Evolutionary conservation across 805 yeast genomes (phyloP), one percentile per base, ranked within the genome.

Genomic region (Candida sithepensis): DNA sequence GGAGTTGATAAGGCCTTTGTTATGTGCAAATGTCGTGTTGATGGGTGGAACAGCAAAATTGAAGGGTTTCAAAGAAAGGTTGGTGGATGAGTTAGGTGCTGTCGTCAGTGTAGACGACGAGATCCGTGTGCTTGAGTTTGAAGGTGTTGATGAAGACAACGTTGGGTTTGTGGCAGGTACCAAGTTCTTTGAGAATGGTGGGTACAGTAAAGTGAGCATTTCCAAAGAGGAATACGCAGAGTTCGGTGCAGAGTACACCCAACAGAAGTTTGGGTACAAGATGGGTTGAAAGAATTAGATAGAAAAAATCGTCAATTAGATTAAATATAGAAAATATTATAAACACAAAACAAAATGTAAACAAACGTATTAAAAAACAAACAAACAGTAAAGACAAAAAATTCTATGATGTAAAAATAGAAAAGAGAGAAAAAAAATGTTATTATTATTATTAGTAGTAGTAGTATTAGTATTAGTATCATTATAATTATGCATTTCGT

Each of bases 11-110:
- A 69, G 88, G 43, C 95, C 96, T 0, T 66, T 94, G 45, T 70
- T 94, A 43, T 81, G 82, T 57, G 82, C 92, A 3, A 94, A 94
- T 64, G 79, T 94, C 13, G 80, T 81, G 18, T 70, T 90, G 10
- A 79, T 82, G 1, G 99, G 99, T 0, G 99, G 99, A 0, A 83
- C 84, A 16, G 75, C 88, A 43, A 79, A 82, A 43, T 58, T 94
- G 12, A 79, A 83, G 0, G 88, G 90, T 37, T 84, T 87, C 52
- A 72, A 74, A 39, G 69, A 75, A 9, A 69, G 99, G 45, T 63
- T 94, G 13, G 60, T 72, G 0, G 65, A 70, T 22, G 94, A 85
- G 51, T 67, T 87, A 50, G 79, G 81, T 52, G 74, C 81, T 51
- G 89, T 82, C 47, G 68, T 85, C 19, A 92, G 92, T 0, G 78